Evolutionary conservation across 192 early-diverging fungal genomes (phyloP), one percentile per base, ranked within the genome.

Genomic region (Dimargaris cristalligena): DNA sequence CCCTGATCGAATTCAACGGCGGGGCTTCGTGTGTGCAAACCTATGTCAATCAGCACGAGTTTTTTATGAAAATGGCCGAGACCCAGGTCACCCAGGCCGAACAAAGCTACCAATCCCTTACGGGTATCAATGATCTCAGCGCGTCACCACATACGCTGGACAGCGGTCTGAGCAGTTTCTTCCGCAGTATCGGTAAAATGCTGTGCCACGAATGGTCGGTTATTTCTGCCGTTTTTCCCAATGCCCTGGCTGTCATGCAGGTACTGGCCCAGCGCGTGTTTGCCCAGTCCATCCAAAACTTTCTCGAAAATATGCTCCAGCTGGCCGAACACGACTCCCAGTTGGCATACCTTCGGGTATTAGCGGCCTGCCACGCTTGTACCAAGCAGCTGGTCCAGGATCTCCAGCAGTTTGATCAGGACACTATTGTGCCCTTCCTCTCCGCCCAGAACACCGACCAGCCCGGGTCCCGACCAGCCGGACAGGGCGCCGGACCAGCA

Each of bases 11-110:
- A 41, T 94, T 99, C 68, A 99, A 99, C 59, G 93, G 95, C 30
- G 93, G 95, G 33, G 83, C 83, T 58, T 94, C 91, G 0, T 92
- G 89, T 62, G 78, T 97, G 26, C 88, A 92, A 63, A 87, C 84
- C 29, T 99, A 94, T 63, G 88, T 99, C 45, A 94, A 94, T 71
- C 95, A 97, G 65, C 93, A 99, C 61, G 86, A 89, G 60, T 94
- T 99, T 61, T 97, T 97, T 58, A 75, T 85, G 69, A 80, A 86
- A 49, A 73, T 77, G 59, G 73, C 69, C 26, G 79, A 87, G 70
- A 63, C 73, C 44, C 75, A 74, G 56, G 68, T 66, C 63, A 61
- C 60, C 49, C 62, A 69, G 32, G 74, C 68, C 47, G 68, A 73
- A 35, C 65, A 65, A n/a, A 69, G 65, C 69, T 67, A 69, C 28